These are phyloP conservation scores for Kregervanrija delftensis DNA, from an alignment of 805 yeast genomes.

Conservation along the genomic window DNA sequence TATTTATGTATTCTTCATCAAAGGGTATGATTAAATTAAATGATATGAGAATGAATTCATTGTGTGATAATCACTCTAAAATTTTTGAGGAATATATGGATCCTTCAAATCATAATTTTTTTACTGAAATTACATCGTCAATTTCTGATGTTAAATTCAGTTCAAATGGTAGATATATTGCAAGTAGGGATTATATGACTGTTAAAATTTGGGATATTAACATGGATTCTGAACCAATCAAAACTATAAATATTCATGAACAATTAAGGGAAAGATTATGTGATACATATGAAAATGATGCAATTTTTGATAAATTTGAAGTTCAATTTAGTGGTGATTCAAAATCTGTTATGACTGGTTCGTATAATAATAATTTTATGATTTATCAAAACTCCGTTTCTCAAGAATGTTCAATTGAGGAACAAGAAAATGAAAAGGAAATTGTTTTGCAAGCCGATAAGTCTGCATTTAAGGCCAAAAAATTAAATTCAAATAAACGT, in stretches of 20 bases:
- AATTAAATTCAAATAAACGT: conserved; percentile 40
- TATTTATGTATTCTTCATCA: conserved; percentile 90
- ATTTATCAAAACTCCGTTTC: conserved; percentile 79
- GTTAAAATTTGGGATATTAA: conserved; percentile 97
- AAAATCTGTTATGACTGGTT: conserved; percentile 89
- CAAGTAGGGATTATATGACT: conserved; percentile 95
- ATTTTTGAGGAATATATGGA: conserved; percentile 90
- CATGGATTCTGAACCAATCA: conserved; percentile 92
- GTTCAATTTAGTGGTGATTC: conserved; percentile 93
- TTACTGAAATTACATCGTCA: conserved; percentile 93
- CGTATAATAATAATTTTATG: conserved; percentile 95
- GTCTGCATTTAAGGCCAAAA: conserved; percentile 85
- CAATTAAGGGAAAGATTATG: conserved; percentile 88
- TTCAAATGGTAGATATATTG: conserved; percentile 88
- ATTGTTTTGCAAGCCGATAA: conserved; percentile 95
- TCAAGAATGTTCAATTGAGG: conserved; percentile 8
- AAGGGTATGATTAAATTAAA: conserved; percentile 93
- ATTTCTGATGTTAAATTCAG: conserved; percentile 92
- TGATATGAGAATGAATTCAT: conserved; percentile 93
- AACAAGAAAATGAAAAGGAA: conserved; percentile 40
- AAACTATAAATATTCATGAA: conserved; percentile 93
- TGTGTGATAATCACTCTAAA: conserved; percentile 85
- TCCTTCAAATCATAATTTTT: conserved; percentile 88
- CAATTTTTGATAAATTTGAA: conserved; percentile 97
- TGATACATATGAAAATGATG: conserved; percentile 97